phyloP scores from a whole-genome alignment of 2,329 filamentous ascomycete genomes.

The Lojkania enalia region DNA sequence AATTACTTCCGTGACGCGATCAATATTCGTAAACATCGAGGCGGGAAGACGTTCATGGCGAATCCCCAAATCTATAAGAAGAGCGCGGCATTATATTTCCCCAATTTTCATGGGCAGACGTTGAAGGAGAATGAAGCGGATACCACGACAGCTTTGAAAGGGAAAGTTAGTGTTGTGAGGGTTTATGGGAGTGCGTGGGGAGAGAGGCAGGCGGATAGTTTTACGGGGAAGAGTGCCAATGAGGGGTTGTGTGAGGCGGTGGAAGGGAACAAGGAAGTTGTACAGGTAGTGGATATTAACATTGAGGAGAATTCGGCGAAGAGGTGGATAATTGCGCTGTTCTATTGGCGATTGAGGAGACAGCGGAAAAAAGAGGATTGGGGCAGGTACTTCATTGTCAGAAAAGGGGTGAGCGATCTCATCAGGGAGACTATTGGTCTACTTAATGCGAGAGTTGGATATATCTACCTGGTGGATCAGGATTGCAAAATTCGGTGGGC shows the following conservation, averaged over 20 bases:
- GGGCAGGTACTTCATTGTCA: conserved; percentile 62
- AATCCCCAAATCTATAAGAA: conserved; percentile 82
- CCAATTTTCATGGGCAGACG: conserved; percentile 83
- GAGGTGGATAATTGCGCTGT: conserved; percentile 59
- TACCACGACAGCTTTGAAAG: conserved; percentile 74
- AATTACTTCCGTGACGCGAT: conserved; percentile 97
- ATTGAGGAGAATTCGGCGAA: conserved; percentile 78
- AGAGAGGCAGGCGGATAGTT: conserved; percentile 75
- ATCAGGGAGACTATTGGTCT: conserved; percentile 65
- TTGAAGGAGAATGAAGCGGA: conserved; percentile 59
- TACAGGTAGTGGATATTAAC: conserved; percentile 85
- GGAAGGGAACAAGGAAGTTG: conserved; percentile 54
- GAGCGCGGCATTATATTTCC: conserved; percentile 86
- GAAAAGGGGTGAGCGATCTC: conserved; percentile 58
- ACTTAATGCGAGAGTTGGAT: conserved; percentile 89
- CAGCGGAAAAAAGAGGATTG: conserved; percentile 56
- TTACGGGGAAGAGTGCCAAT: conserved; percentile 66
- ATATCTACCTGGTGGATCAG: conserved; percentile 86
- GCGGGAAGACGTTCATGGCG: conserved; percentile 89
- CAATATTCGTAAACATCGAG: conserved; percentile 72
- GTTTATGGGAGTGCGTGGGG: conserved; percentile 87
- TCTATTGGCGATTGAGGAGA: conserved; percentile 55
- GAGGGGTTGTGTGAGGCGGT: conserved; percentile 68
- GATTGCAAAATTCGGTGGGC: conserved; percentile 94
- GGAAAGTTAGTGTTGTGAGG: conserved; percentile 76